Percentiles rank a stretch among this genome's conserved stretches.
These are phyloP conservation scores for Plasmodium berghei DNA, from an alignment of 169 alveolate genomes.

Conservation along the genomic window DNA sequence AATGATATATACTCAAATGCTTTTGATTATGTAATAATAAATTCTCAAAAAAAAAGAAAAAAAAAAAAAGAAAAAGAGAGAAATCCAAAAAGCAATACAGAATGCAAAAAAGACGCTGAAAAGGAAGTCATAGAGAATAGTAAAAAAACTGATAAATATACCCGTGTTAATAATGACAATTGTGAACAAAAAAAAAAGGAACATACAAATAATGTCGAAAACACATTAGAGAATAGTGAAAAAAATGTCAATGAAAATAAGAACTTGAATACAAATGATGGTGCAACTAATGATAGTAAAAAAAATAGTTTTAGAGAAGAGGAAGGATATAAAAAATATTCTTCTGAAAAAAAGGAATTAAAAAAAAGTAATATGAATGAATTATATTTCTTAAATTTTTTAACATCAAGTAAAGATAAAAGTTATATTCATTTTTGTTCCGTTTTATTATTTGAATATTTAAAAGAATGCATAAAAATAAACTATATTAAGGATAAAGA, in stretches of 20 bases:
- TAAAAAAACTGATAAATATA: slow-evolving; percentile 4
- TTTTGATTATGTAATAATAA: slow-evolving; percentile 34
- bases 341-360: slow-evolving; percentile 1
- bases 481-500: slow-evolving; percentile 60
- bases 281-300: background rate
- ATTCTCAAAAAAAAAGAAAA: background rate
- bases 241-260: too few species aligned
- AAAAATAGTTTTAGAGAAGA: background rate
- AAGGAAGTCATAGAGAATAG: background rate
- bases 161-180: background rate
- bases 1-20: slow-evolving; percentile 42
- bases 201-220: too few species aligned
- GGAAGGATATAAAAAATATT: background rate
- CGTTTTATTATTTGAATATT: slow-evolving; percentile 49
- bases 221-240: too few species aligned
- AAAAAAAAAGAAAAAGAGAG: slow-evolving; percentile 1
- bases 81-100: background rate
- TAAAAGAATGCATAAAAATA: slow-evolving; percentile 53
- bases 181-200: background rate
- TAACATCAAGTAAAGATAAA: slow-evolving; percentile 64
- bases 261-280: background rate
- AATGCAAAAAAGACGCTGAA: background rate
- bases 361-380: slow-evolving; percentile 58
- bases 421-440: slow-evolving; percentile 27
- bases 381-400: slow-evolving; percentile 50